These are phyloP conservation scores for Botrytis aclada DNA, from an alignment of 2,329 filamentous ascomycete species.

Conservation along the genomic window DNA sequence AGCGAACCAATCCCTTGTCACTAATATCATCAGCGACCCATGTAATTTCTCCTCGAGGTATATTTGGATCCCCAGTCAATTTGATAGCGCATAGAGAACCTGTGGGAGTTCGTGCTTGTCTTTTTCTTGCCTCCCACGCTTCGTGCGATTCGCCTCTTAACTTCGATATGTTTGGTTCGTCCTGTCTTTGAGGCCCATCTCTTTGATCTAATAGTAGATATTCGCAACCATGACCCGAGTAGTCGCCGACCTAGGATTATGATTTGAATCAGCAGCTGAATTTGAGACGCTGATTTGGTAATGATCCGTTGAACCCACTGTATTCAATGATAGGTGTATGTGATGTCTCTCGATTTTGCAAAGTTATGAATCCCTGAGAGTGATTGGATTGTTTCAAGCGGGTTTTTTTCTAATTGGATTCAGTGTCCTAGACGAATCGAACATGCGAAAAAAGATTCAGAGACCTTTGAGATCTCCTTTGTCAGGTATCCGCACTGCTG, in stretches of 20 bases:
- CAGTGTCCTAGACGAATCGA: neutral
- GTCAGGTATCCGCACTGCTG: too few relatives aligned
- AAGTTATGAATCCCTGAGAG: neutral
- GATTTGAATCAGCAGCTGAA: slow-evolving; percentile 1
- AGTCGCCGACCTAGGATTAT: slow-evolving; percentile 60
- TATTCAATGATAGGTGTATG: neutral
- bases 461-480: neutral
- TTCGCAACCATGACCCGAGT: slow-evolving; percentile 82
- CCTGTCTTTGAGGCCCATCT: slow-evolving; percentile 46
- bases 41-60: slow-evolving; percentile 80
- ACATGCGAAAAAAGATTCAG: neutral
- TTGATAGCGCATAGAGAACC: slow-evolving; percentile 82
- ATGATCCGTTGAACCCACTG: neutral
- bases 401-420: neutral
- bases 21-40: slow-evolving; percentile 80
- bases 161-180: slow-evolving; percentile 43
- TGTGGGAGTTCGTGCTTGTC: slow-evolving; percentile 51
- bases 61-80: slow-evolving; percentile 85
- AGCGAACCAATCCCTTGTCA: slow-evolving; percentile 58
- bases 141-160: slow-evolving; percentile 44
- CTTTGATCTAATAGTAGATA: slow-evolving; percentile 81
- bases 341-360: neutral
- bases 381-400: neutral
- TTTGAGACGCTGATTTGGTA: neutral
- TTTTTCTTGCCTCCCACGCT: slow-evolving; percentile 46